Evolutionary conservation across 805 yeast species (phyloP), one percentile per base, ranked within the genome.

Genomic region (Zygosaccharomyces kombuchaensis): DNA sequence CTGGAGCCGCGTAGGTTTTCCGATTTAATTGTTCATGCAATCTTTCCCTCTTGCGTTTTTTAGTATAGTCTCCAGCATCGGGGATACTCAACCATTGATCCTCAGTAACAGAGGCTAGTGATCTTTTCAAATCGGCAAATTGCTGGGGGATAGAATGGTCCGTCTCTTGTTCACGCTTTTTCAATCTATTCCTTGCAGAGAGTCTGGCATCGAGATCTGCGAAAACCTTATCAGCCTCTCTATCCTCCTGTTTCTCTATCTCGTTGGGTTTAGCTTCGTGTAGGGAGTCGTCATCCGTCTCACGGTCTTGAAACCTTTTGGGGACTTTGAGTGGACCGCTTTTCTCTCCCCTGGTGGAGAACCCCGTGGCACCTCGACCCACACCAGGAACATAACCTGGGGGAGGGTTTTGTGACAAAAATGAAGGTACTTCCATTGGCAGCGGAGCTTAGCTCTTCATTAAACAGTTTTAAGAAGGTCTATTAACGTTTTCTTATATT

Each of bases 361-460:
- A 90, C 4, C 97, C 98, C 1, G 87, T 78, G 1, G 97, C 98
- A 22, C 99, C 99, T 60, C 99, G 73, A 0, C 97, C 98, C 6
- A 89, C 67, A 21, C 99, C 99, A 2, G 98, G 84, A 34, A 89
- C 77, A 60, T 91, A 91, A 5, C 95, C 95, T 1, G 84, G 77
- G 0, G 99, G 99, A 1, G 98, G 84, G 50, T 81, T 80, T 68
- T 85, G 87, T 58, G 84, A 88, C 39, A 91, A 70, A 65, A 93
- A 93, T 4, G 79, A 69, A 49, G 75, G 76, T 46, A 80, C 62
- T 25, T 77, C 78, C 82, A 62, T 67, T 14, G 8, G 6, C 26
- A 9, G 13, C 14, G 4, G 14, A 29, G 32, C 16, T 10, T 7
- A 6, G 7, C 14, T 29, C n/a, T 29, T 29, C 16, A 3, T 13